These are phyloP conservation scores for Hymenoscyphus salicellus DNA, from an alignment of 2,329 filamentous ascomycete genomes.

Conservation along the genomic window DNA sequence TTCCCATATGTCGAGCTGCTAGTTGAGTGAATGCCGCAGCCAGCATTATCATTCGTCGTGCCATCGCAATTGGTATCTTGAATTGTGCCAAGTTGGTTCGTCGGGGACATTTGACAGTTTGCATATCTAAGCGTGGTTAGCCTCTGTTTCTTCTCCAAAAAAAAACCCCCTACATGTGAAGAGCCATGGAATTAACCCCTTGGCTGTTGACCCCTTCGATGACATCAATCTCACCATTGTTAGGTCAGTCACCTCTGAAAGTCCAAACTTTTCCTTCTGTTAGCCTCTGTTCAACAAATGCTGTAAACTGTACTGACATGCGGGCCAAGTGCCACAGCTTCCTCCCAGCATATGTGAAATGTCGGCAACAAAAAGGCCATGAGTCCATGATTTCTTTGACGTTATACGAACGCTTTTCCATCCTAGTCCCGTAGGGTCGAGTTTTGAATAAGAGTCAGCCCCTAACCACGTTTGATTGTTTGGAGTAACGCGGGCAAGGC, in stretches of 20 bases:
- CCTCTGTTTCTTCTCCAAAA: not conserved
- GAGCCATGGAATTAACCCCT: constrained; percentile 56
- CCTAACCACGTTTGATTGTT: constrained; percentile 62
- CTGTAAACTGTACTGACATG: constrained; percentile 43
- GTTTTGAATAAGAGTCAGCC: constrained; percentile 57
- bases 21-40: constrained; percentile 47
- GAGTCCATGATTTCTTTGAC: constrained; percentile 59
- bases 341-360: constrained; percentile 69
- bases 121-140: not conserved
- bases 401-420: constrained; percentile 63
- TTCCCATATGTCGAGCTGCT: constrained; percentile 51
- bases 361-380: constrained; percentile 69
- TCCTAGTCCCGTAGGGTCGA: constrained; percentile 45
- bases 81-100: constrained; percentile 32
- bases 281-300: not conserved
- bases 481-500: constrained; percentile 39
- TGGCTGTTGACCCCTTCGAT: constrained; percentile 54
- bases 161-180: constrained; percentile 52
- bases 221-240: constrained; percentile 60
- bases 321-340: constrained; percentile 71
- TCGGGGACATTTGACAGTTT: constrained; percentile 35
- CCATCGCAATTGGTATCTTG: constrained; percentile 19
- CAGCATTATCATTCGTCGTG: constrained; percentile 32
- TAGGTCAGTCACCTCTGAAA: constrained; percentile 57
- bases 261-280: constrained; percentile 41